phyloP scores from a whole-genome alignment of 768 basidiomycete species.

The Wakefieldia striispora region DNA sequence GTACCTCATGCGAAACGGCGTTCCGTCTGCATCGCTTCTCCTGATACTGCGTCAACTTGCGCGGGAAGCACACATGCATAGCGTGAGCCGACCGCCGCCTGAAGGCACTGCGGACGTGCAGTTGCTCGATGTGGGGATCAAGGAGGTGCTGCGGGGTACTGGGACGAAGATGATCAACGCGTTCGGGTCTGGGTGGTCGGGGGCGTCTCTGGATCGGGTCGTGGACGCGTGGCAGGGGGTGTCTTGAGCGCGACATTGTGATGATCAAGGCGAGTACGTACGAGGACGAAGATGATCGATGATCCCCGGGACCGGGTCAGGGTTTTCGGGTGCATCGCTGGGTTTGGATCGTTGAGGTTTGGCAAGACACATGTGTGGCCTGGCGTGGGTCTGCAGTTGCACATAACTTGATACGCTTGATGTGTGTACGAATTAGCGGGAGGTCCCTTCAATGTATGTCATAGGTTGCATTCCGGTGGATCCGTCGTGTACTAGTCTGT shows the following conservation, averaged over 20 bases:
- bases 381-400: no score
- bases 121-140: conserved; percentile 58
- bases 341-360: no score
- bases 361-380: no score
- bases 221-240: conserved; percentile 51
- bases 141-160: conserved; percentile 82
- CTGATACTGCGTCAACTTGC: conserved; percentile 60
- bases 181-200: conserved; percentile 72
- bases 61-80: conserved; percentile 58
- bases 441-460: no score
- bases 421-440: no score
- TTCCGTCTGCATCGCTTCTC: conserved; percentile 69
- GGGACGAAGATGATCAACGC: conserved; percentile 77
- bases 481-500: no score
- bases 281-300: no score
- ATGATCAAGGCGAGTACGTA: no score
- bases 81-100: conserved; percentile 46
- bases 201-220: conserved; percentile 64
- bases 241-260: neutral
- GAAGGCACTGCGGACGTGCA: conserved; percentile 44
- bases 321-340: no score
- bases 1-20: conserved; percentile 69
- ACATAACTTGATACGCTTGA: no score
- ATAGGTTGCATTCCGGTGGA: no score
- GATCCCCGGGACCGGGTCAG: no score